Evolutionary conservation across 768 basidiomycete species (phyloP).

Genomic region (Suillus brevipes): DNA sequence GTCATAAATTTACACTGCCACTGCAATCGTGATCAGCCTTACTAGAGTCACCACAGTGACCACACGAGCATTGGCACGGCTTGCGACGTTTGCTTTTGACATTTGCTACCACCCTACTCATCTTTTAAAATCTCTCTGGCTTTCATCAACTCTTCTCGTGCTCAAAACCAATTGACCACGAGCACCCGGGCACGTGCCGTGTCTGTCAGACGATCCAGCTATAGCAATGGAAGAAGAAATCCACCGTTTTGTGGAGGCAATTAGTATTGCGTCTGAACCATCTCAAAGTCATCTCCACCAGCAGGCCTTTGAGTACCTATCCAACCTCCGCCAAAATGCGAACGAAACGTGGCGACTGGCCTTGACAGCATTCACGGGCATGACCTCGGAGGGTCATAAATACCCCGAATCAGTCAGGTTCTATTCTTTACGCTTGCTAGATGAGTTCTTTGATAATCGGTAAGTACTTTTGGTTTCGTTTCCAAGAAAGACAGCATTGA

Average conservation of each 20-base stretch:
- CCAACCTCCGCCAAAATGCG: constrained; percentile 73
- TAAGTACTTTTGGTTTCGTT: constrained; percentile 40
- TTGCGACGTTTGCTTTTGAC: neutral
- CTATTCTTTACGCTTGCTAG: constrained; percentile 76
- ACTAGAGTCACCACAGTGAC: constrained; percentile 2
- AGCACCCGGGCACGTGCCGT: constrained; percentile 22
- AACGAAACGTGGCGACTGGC: constrained; percentile 80
- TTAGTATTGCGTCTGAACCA: constrained; percentile 85
- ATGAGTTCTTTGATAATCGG: constrained; percentile 83
- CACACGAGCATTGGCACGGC: neutral
- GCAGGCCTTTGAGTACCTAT: constrained; percentile 84
- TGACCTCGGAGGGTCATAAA: constrained; percentile 63
- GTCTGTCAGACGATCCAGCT: constrained; percentile 16
- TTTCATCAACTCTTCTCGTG: neutral
- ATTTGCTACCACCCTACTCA: neutral
- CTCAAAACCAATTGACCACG: constrained; percentile 1
- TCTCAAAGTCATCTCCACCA: constrained; percentile 70
- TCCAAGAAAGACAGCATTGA: neutral
- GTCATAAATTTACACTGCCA: constrained; percentile 8
- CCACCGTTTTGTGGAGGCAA: constrained; percentile 79
- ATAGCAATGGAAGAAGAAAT: constrained; percentile 70
- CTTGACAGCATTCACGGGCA: constrained; percentile 69
- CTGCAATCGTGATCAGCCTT: constrained; percentile 2
- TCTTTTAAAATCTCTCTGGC: neutral
- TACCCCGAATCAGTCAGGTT: constrained; percentile 74